Evolutionary conservation across 2,329 filamentous ascomycete genomes (phyloP).

Genomic region (Aspergillus alliaceus): DNA sequence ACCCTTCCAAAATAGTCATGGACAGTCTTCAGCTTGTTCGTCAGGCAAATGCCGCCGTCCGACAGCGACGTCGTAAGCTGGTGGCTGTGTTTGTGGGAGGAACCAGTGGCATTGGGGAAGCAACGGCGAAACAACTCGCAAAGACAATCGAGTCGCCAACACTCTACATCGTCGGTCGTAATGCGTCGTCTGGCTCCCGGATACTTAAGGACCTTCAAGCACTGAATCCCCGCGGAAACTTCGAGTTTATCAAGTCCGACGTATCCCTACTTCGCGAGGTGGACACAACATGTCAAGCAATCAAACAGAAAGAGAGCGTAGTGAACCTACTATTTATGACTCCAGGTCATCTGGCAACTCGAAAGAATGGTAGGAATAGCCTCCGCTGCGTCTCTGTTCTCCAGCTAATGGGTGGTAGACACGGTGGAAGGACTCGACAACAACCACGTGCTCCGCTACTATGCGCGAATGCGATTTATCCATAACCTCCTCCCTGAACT

Average conservation of each 20-base stretch:
- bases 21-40: not conserved
- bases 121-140: constrained; percentile 48
- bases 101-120: constrained; percentile 53
- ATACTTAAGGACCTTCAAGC: constrained; percentile 44
- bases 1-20: not conserved
- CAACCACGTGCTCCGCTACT: constrained; percentile 30
- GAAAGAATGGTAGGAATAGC: constrained; percentile 14
- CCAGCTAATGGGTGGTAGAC: no score
- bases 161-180: constrained; percentile 52
- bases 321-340: constrained; percentile 34
- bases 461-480: constrained; percentile 37
- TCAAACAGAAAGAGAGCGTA: constrained; percentile 34
- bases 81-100: constrained; percentile 54
- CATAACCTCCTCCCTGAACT: constrained; percentile 31
- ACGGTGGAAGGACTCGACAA: constrained; percentile 34
- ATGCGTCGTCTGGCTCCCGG: constrained; percentile 37
- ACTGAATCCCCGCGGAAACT: constrained; percentile 39
- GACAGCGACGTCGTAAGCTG: not conserved
- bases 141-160: constrained; percentile 36
- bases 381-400: no score
- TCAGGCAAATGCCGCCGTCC: not conserved
- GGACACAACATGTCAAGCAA: constrained; percentile 50
- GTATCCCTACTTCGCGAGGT: constrained; percentile 53
- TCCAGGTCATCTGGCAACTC: constrained; percentile 16
- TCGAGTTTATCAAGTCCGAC: constrained; percentile 37